Base-by-base conservation (phyloP, 345 rosid species). In the Schrenkiella parvula region DNA sequence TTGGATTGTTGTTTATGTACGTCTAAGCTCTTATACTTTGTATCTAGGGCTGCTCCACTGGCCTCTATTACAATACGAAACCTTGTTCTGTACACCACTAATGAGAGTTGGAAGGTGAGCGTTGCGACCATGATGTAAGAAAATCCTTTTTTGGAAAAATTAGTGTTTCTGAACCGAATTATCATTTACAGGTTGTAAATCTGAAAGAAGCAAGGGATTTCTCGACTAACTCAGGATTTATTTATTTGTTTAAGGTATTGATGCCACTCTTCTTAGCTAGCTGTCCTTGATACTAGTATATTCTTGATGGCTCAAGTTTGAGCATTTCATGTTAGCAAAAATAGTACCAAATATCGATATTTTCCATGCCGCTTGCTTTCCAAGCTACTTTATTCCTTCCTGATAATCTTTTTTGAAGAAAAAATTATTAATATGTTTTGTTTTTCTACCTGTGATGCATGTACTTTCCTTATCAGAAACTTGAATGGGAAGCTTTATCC, bases 121-220 rank as follows among this genome's bases (percentile, higher is more conserved):
- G 14, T 29, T 38, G 38, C n/a, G 17, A 70, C 39, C 71, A 64
- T 46, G 61, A 13, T 47, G 34, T 46, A 39, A 38, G 46, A 64
- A 35, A 43, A 17, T 26, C 28, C 5, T 34, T 52, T 57, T 25
- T 53, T 46, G 58, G 59, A 19, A 44, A 39, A 48, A 50, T 19
- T 17, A 10, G 50, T 44, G 19, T 54, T n/a, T 75, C 55, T 66
- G 56, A 59, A 42, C 43, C 4, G 10, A 34, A 44, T 58, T 43
- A 76, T 26, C 35, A 37, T 32, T 62, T 60, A 14, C 86, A 95
- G 99, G 91, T 79, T 75, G 98, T 91, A 69, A 89, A 89, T 84
- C 96, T 95, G 53, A 95, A 91, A 85, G 99, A 91, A 80, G 98
- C 98, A 58, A 89, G 99, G 22, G 99, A 95, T 64, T 91, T 88